These are phyloP conservation scores for Phaeosphaeriaceae sp. DNA, from an alignment of 2,329 filamentous ascomycete species.

Conservation along the genomic window DNA sequence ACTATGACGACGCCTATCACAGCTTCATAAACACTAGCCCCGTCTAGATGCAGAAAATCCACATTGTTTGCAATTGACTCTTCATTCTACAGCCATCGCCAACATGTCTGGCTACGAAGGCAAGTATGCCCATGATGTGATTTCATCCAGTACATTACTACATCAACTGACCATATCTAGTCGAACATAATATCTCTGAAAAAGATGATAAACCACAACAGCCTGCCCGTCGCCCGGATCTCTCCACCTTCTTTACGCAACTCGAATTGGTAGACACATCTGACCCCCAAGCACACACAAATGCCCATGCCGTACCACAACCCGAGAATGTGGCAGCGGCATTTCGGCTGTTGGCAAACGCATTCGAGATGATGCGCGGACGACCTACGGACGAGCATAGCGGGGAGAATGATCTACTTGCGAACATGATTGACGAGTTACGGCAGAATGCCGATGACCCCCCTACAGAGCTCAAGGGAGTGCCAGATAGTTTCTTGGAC, in stretches of 20 bases:
- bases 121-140: slow-evolving; percentile 20
- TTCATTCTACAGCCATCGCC: slow-evolving; percentile 31
- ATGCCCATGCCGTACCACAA: slow-evolving; percentile 65
- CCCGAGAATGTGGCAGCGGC: slow-evolving; percentile 66
- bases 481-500: slow-evolving; percentile 66
- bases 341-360: slow-evolving; percentile 66
- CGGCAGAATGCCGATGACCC: slow-evolving; percentile 64
- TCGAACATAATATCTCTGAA: slow-evolving; percentile 57
- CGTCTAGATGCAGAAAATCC: not conserved
- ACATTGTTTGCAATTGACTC: slow-evolving; percentile 15
- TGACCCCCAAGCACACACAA: slow-evolving; percentile 56
- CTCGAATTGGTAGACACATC: slow-evolving; percentile 65
- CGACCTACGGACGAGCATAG: slow-evolving; percentile 40
- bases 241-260: slow-evolving; percentile 69
- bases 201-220: slow-evolving; percentile 45
- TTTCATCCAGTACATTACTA: slow-evolving; percentile 2
- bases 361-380: slow-evolving; percentile 63
- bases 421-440: slow-evolving; percentile 62
- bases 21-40: slow-evolving; percentile 15
- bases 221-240: slow-evolving; percentile 63
- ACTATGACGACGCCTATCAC: slow-evolving; percentile 5
- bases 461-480: slow-evolving; percentile 65
- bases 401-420: slow-evolving; percentile 54
- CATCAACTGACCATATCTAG: slow-evolving; percentile 40
- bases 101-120: slow-evolving; percentile 58